Conservation (phyloP, 2,329 filamentous ascomycete species). For the Aspergillus sp. region DNA sequence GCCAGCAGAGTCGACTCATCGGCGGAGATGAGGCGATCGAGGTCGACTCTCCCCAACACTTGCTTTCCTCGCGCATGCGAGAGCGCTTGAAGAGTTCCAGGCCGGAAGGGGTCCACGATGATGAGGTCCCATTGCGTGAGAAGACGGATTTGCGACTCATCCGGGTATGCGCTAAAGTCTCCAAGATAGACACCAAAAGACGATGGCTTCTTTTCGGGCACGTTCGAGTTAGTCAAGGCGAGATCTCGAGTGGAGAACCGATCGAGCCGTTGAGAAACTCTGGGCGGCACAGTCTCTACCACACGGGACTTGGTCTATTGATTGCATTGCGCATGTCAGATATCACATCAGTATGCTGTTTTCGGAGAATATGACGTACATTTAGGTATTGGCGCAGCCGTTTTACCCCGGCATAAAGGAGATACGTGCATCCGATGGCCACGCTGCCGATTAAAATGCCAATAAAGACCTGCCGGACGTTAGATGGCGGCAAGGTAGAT, state of each 20-base stretch:
- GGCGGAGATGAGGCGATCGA: constrained; percentile 19
- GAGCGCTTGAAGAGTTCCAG: constrained; percentile 35
- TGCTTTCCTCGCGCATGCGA: constrained; percentile 15
- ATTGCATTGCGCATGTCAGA: neutral
- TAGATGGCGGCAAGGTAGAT: neutral
- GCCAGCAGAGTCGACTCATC: constrained; percentile 22
- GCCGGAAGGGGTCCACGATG: constrained; percentile 42
- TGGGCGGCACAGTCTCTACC: constrained; percentile 22
- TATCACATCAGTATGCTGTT: neutral
- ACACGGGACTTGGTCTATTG: constrained; percentile 21
- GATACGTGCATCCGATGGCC: constrained; percentile 25
- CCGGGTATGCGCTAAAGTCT: constrained; percentile 31
- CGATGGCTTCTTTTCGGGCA: constrained; percentile 22
- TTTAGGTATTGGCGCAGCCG: constrained; percentile 25
- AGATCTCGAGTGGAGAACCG: constrained; percentile 22
- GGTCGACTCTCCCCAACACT: constrained; percentile 33
- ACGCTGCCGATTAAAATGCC: constrained; percentile 31
- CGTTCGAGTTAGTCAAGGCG: constrained; percentile 15
- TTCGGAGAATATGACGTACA: constrained; percentile 17
- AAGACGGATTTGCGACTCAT: constrained; percentile 29
- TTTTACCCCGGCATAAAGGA: constrained; percentile 24
- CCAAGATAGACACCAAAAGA: constrained; percentile 47
- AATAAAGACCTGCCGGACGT: constrained; percentile 29
- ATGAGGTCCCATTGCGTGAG: constrained; percentile 45
- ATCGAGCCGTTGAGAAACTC: constrained; percentile 21